These are phyloP conservation scores for Albophoma yamanashiensis DNA, from an alignment of 2,329 filamentous ascomycete species.

Conservation along the genomic window DNA sequence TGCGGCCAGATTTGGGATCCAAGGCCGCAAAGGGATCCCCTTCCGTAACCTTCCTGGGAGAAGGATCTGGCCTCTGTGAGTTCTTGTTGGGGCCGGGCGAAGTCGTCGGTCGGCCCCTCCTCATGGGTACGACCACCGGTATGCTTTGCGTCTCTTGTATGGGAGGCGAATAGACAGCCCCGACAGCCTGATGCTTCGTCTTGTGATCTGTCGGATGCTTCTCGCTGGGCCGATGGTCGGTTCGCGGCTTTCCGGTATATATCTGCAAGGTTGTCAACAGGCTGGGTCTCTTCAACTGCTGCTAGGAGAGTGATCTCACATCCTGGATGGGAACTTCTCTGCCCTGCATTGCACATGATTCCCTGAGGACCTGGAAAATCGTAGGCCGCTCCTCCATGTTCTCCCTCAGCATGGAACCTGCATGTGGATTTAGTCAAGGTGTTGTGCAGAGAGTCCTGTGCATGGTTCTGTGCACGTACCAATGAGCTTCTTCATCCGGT, in stretches of 20 bases:
- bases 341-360: conserved; percentile 82
- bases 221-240: conserved; percentile 44
- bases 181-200: conserved; percentile 49
- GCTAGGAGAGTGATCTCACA: conserved; percentile 39
- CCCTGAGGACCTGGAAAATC: conserved; percentile 84
- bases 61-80: conserved; percentile 44
- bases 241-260: conserved; percentile 53
- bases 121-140: conserved; percentile 89
- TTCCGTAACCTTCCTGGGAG: conserved; percentile 50
- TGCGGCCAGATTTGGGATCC: conserved; percentile 47
- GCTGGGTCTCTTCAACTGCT: background rate
- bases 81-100: conserved; percentile 29
- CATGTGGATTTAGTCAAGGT: background rate
- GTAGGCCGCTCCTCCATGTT: conserved; percentile 70
- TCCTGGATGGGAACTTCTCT: conserved; percentile 81
- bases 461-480: conserved; percentile 35
- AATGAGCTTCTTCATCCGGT: conserved; percentile 80
- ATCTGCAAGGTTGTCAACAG: conserved; percentile 40
- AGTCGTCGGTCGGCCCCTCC: conserved; percentile 58
- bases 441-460: too few species aligned
- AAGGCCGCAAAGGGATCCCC: conserved; percentile 86
- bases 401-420: conserved; percentile 85
- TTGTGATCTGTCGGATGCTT: conserved; percentile 44
- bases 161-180: conserved; percentile 72
- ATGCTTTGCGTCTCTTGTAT: conserved; percentile 60